Evolutionary conservation across 106 monocot genomes (phyloP), one percentile per base, ranked within the genome.

Genomic region (Narthecium ossifragum): DNA sequence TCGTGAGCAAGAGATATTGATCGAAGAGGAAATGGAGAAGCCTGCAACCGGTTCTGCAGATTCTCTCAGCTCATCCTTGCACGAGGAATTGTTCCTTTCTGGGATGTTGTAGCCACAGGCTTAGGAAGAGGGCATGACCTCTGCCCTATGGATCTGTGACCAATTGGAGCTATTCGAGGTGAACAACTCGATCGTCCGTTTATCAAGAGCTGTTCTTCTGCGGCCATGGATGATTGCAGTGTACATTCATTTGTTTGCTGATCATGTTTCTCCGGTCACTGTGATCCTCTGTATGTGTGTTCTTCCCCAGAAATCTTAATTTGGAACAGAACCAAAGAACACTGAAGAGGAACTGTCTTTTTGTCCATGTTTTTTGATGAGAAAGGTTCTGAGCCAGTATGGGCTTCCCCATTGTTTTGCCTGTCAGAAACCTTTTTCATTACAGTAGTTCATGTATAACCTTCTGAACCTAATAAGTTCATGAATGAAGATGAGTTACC

Each of bases 1-100:
- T 67, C 65, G 81, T 24, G 54, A 63, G 4, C 31, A 63, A 60
- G 71, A 76, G 66, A 81, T 62, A 34, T 58, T 62, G 34, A 68
- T 68, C 4, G 80, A 70, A 38, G 65, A 68, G 26, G 75, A 60
- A 49, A 60, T 34, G 22, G 63, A 57, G 38, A 51, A 73, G 5
- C 45, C 43, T 18, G 31, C 27, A 28, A 51, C 26, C 13, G 46
- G 31, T 56, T 34, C 21, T n/a, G 8, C 55, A 34, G 26, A 43
- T 55, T 51, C 66, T 49, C 25, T 57, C 15, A 31, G 33, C 8
- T 37, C 51, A 54, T 53, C 32, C 34, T 39, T 37, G 14, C 25
- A 41, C 17, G 65, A 56, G 0, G 71, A 60, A 18, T 17, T 53
- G 6, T 40, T 62, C 21, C 51, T 17, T 1, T 2, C 17, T 2